Evolutionary conservation across 2,329 filamentous ascomycete genomes (phyloP), one percentile per base, ranked within the genome.

Genomic region (Aspergillus phoenicis): DNA sequence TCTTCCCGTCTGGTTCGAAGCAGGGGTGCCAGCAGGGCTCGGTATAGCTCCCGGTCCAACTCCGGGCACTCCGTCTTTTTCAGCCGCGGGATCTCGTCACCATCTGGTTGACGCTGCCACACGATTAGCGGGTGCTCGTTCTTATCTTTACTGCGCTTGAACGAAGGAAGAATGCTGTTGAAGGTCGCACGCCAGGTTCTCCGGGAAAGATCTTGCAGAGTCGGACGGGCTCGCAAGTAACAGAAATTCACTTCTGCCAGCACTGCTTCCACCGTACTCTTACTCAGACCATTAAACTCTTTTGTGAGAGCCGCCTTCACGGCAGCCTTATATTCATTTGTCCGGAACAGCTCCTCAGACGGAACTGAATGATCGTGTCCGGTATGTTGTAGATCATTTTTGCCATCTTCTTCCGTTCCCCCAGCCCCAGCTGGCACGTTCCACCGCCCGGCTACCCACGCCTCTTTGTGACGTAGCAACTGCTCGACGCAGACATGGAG

Each of bases 211-310:
- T 78, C 77, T 43, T 73, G 75, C 6, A 83, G 68, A 4, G 71
- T 78, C 22, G 79, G 79, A 13, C 81, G 71, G 8, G 80, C 78
- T 11, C 73, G 70, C 8, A 70, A 68, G 57, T 82, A 82, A 28
- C 77, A 80, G 61, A 77, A 80, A 59, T 82, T 83, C 30, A 74
- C 75, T 62, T 83, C 80, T 3, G 80, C 80, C 24, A 82, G 68
- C 7, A 83, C 80, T 17, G 75, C 80, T 28, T 81, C 78, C 11
- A 83, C 68, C 1, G 77, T 74, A 66, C 79, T 81, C 60, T 71
- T 76, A 62, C 75, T 81, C 45, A 82, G 62, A 2, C 67, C 68
- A 57, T 70, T 75, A 65, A 82, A 83, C 63, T 83, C 81, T 57
- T 77, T 76, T 33, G 65, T 63, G 49, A 82, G 66, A n/a, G 68